A percentile compares a stretch with the other conserved stretches of the same genome.
These are phyloP conservation scores for Verticillium dahliae DNA, from an alignment of 2,329 filamentous ascomycete species.

Conservation along the genomic window DNA sequence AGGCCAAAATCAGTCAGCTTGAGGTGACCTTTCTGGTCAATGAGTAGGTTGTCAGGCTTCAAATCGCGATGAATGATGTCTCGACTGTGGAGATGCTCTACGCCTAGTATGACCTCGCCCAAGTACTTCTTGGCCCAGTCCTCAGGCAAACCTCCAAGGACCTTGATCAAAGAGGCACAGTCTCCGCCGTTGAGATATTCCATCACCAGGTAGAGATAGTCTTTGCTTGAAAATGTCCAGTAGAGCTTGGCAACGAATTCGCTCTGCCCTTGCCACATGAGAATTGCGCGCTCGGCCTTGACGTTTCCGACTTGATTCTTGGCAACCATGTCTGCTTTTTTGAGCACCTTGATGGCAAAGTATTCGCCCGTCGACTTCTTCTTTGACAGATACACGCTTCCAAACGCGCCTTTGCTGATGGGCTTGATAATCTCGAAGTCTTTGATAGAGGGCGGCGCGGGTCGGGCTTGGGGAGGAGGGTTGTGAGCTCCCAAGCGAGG, in stretches of 20 bases:
- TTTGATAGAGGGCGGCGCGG: constrained; percentile 92
- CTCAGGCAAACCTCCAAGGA: constrained; percentile 84
- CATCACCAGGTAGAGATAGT: constrained; percentile 98
- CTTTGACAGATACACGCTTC: constrained; percentile 94
- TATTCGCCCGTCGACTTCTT: constrained; percentile 99
- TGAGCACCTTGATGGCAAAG: constrained; percentile 96
- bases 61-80: constrained; percentile 95
- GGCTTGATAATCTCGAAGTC: constrained; percentile 99
- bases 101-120: constrained; percentile 91
- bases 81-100: constrained; percentile 89
- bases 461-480: constrained; percentile 77
- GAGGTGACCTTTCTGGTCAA: constrained; percentile 92
- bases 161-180: constrained; percentile 92
- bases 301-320: constrained; percentile 99
- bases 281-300: constrained; percentile 95
- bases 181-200: constrained; percentile 97
- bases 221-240: constrained; percentile 99
- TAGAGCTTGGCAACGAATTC: constrained; percentile 98
- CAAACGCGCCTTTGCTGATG: constrained; percentile 97
- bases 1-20: constrained; percentile 97
- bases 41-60: constrained; percentile 94
- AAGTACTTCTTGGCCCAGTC: constrained; percentile 98
- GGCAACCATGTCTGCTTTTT: constrained; percentile 99
- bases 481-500: constrained; percentile 72
- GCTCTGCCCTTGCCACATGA: constrained; percentile 99